Percentiles rank a stretch among this genome's conserved stretches.
These are phyloP conservation scores for Backusella sp. DNA, from an alignment of 192 early-diverging fungal species.

Conservation along the genomic window DNA sequence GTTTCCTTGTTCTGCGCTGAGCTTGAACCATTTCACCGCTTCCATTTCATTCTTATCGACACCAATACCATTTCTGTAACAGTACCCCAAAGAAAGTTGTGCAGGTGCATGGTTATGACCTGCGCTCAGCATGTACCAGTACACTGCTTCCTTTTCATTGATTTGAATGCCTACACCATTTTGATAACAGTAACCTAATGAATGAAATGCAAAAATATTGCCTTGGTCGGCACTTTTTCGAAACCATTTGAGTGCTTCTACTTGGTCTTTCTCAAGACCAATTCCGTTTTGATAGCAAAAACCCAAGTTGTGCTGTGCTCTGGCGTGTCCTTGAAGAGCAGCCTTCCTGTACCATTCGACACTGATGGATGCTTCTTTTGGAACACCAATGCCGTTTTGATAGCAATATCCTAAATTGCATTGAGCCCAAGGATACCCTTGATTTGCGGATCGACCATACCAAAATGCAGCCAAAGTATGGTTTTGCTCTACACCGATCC, in stretches of 20 bases:
- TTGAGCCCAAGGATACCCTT: constrained; percentile 54
- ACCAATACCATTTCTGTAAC: constrained; percentile 84
- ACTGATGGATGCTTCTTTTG: constrained; percentile 44
- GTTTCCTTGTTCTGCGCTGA: constrained; percentile 47
- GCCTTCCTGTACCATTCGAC: constrained; percentile 62
- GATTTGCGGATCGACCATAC: constrained; percentile 48
- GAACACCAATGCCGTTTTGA: constrained; percentile 80
- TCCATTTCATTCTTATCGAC: constrained; percentile 53
- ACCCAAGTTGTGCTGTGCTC: constrained; percentile 79
- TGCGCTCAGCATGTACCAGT: constrained; percentile 56
- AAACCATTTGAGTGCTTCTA: constrained; percentile 53
- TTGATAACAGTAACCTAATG: constrained; percentile 59
- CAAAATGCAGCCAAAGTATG: constrained; percentile 56
- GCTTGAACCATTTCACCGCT: constrained; percentile 53
- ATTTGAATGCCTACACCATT: constrained; percentile 55
- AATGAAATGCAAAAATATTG: constrained; percentile 59
- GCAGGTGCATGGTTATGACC: constrained; percentile 56
- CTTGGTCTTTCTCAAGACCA: constrained; percentile 56
- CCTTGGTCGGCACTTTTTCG: constrained; percentile 45
- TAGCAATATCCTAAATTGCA: constrained; percentile 85
- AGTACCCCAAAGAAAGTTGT: constrained; percentile 73
- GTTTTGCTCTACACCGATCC: constrained; percentile 60
- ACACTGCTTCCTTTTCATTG: constrained; percentile 51
- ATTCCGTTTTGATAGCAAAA: constrained; percentile 81
- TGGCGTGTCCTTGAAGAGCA: constrained; percentile 67